Evolutionary conservation across 257 asterid species (phyloP).

Genomic region (Perilla frutescens): DNA sequence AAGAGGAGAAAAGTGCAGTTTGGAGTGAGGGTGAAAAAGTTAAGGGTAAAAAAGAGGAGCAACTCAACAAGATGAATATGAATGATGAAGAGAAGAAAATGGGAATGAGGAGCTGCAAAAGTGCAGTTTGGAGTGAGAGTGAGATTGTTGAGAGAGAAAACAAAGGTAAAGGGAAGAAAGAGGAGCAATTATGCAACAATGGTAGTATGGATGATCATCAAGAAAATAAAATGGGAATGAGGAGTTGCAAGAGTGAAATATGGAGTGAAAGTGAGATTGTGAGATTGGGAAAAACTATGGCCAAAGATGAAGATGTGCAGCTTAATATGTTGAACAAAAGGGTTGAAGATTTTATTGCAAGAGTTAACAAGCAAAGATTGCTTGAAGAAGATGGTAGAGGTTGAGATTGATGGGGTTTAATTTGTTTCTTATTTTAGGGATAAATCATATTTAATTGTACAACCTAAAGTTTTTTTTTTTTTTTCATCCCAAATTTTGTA

Average conservation of each 20-base stretch:
- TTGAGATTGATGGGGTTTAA: neutral
- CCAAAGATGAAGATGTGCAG: conserved; percentile 27
- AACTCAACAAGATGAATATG: neutral
- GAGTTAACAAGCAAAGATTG: conserved; percentile 56
- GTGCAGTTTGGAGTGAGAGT: conserved; percentile 34
- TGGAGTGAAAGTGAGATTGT: conserved; percentile 35
- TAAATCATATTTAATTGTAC: neutral
- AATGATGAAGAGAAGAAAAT: conserved; percentile 12
- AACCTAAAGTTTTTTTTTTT: neutral
- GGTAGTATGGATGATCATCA: neutral
- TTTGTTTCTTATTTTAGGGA: neutral
- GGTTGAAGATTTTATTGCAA: conserved; percentile 60
- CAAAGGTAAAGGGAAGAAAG: neutral
- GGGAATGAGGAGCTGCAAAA: conserved; percentile 29
- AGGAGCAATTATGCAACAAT: too few relatives aligned
- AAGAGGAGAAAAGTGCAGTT: conserved; percentile 34
- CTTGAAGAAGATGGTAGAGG: conserved; percentile 41
- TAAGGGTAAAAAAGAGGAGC: too few relatives aligned
- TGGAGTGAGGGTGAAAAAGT: too few relatives aligned
- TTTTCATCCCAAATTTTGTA: neutral
- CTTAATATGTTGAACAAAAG: conserved; percentile 46
- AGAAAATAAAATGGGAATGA: conserved; percentile 14
- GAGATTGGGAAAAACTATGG: conserved; percentile 15
- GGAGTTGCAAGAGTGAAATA: conserved; percentile 35
- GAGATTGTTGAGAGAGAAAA: conserved; percentile 20